These are phyloP conservation scores for Stemphylium beticola DNA, from an alignment of 2,329 filamentous ascomycete genomes.

Conservation along the genomic window DNA sequence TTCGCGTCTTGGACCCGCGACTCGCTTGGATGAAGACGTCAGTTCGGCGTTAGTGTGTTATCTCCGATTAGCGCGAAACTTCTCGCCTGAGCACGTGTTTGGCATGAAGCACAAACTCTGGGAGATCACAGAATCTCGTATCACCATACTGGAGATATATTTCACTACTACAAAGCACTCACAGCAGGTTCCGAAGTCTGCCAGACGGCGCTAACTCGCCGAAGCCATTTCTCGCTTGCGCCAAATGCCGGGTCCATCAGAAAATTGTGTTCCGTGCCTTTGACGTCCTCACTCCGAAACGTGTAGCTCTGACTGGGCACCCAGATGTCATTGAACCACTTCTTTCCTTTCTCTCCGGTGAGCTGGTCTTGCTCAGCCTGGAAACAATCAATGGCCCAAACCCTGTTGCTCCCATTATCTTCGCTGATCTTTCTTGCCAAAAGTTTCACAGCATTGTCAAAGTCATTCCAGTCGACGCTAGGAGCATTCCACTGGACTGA, in stretches of 20 bases:
- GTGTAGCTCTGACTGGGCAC: constrained; percentile 16
- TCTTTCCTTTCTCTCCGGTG: constrained; percentile 35
- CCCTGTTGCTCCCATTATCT: constrained; percentile 13
- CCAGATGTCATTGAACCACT: constrained; percentile 41
- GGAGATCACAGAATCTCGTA: too few species aligned
- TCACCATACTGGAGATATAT: not conserved
- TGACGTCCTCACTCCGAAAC: constrained; percentile 27
- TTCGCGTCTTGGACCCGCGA: constrained; percentile 11
- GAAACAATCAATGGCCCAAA: constrained; percentile 35
- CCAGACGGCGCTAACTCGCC: constrained; percentile 32
- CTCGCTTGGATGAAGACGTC: constrained; percentile 21
- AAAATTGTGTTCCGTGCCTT: constrained; percentile 33
- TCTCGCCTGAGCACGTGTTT: too few species aligned
- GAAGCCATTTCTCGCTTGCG: constrained; percentile 33
- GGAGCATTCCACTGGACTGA: constrained; percentile 31
- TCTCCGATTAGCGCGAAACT: constrained; percentile 4
- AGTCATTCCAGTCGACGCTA: constrained; percentile 30
- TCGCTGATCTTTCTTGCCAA: constrained; percentile 28
- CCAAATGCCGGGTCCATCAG: constrained; percentile 37
- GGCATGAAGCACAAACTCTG: too few species aligned
- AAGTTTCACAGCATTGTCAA: constrained; percentile 32
- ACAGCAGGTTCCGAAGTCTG: not conserved
- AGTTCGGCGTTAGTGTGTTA: constrained; percentile 19
- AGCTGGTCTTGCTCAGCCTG: constrained; percentile 38
- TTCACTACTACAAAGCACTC: not conserved